Evolutionary conservation across 208 protist genomes (phyloP).

Genomic region (Leishmania tropica): DNA sequence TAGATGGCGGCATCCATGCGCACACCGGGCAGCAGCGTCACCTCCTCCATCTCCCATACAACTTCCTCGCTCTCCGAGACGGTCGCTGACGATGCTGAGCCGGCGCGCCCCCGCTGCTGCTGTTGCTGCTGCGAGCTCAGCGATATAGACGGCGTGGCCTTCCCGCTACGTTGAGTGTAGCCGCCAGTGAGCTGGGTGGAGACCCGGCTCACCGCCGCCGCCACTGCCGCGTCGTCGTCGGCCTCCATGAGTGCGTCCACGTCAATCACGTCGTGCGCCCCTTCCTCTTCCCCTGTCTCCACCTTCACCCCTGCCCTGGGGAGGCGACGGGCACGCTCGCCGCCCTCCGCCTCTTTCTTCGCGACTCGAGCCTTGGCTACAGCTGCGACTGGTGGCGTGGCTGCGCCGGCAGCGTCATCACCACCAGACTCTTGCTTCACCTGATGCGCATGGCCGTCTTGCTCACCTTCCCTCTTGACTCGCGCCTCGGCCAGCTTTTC

Average conservation of each 20-base stretch:
- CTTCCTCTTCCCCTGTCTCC: background rate
- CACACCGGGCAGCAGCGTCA: conserved; percentile 44
- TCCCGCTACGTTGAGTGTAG: background rate
- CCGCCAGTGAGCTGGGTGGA: conserved; percentile 8
- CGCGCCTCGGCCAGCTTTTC: background rate
- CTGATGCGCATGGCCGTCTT: background rate
- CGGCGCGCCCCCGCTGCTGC: background rate
- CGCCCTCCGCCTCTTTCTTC: conserved; percentile 10
- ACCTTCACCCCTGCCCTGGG: background rate
- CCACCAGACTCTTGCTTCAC: conserved; percentile 32
- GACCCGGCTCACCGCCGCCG: conserved; percentile 16
- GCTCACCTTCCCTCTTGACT: background rate
- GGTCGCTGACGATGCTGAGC: background rate
- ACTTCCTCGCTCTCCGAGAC: conserved; percentile 14
- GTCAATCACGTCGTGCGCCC: conserved; percentile 51
- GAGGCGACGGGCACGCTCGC: background rate
- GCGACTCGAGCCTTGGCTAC: background rate
- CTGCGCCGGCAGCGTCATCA: background rate
- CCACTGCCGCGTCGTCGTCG: conserved; percentile 41
- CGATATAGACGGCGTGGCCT: conserved; percentile 3
- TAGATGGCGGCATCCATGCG: conserved; percentile 53
- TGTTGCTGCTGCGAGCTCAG: conserved; percentile 9
- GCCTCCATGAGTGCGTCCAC: conserved; percentile 82
- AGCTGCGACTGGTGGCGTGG: background rate
- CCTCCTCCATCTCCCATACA: conserved; percentile 27